A percentile compares a stretch with the other conserved stretches of the same genome.
phyloP scores from a whole-genome alignment of 2,329 filamentous ascomycete species.

The Verticillium nonalfalfae region DNA sequence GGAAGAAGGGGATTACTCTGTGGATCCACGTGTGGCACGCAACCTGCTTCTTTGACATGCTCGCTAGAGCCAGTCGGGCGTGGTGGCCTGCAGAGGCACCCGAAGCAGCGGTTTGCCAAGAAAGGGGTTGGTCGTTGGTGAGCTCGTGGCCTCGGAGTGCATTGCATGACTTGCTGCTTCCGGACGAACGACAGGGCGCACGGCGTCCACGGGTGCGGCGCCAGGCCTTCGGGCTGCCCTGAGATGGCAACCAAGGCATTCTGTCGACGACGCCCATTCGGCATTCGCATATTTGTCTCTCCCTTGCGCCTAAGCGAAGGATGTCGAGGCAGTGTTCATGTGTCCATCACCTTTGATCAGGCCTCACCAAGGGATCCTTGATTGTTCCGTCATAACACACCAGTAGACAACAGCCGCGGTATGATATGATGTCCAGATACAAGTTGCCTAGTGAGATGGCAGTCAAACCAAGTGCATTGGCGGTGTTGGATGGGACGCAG shows the following conservation, averaged over 20 bases:
- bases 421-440: too few species aligned
- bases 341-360: background rate
- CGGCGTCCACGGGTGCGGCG: background rate
- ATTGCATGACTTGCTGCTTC: background rate
- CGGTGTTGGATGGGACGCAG: too few species aligned
- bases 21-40: background rate
- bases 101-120: background rate
- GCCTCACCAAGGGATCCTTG: too few species aligned
- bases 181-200: background rate
- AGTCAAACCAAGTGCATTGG: too few species aligned
- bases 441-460: too few species aligned
- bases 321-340: background rate
- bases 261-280: background rate
- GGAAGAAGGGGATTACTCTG: background rate
- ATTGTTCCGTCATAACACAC: too few species aligned
- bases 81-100: background rate
- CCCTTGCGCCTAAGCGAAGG: background rate
- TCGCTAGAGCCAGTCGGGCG: background rate
- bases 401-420: too few species aligned
- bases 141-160: background rate
- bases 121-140: background rate
- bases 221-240: background rate
- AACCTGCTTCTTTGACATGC: background rate
- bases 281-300: background rate
- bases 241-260: background rate